These are phyloP conservation scores for Allium cepa DNA, from an alignment of 106 monocot genomes.

Conservation along the genomic window DNA sequence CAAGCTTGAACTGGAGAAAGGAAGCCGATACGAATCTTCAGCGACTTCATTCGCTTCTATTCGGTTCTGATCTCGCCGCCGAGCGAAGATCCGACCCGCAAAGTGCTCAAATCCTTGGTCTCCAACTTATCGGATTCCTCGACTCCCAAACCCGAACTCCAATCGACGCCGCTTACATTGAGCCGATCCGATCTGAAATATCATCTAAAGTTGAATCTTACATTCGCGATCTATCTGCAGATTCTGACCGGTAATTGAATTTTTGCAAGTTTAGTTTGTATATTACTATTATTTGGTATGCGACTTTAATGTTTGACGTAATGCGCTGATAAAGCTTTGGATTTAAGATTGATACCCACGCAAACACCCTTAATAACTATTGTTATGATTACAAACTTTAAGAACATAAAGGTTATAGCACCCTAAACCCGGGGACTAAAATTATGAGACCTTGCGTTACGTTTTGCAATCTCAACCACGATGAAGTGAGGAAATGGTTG, in stretches of 20 bases:
- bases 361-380: too few species aligned
- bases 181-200: constrained; percentile 49
- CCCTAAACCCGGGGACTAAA: too few species aligned
- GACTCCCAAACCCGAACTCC: constrained; percentile 37
- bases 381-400: too few species aligned
- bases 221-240: constrained; percentile 38
- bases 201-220: constrained; percentile 39
- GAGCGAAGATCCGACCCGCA: constrained; percentile 39
- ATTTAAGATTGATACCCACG: too few species aligned
- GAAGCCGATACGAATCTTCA: constrained; percentile 45
- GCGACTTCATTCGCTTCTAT: constrained; percentile 60
- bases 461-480: too few species aligned
- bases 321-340: too few species aligned
- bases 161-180: constrained; percentile 41
- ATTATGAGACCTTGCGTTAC: too few species aligned
- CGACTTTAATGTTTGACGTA: too few species aligned
- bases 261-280: too few species aligned
- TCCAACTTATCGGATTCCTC: constrained; percentile 92
- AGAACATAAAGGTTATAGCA: too few species aligned
- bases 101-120: constrained; percentile 49
- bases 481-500: too few species aligned
- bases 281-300: too few species aligned
- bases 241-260: constrained; percentile 61
- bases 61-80: constrained; percentile 46
- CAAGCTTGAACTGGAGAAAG: constrained; percentile 37